A percentile compares a stretch with the other conserved stretches of the same genome.
Conservation (phyloP, 2,329 filamentous ascomycete genomes). For the Colletotrichum godetiae region DNA sequence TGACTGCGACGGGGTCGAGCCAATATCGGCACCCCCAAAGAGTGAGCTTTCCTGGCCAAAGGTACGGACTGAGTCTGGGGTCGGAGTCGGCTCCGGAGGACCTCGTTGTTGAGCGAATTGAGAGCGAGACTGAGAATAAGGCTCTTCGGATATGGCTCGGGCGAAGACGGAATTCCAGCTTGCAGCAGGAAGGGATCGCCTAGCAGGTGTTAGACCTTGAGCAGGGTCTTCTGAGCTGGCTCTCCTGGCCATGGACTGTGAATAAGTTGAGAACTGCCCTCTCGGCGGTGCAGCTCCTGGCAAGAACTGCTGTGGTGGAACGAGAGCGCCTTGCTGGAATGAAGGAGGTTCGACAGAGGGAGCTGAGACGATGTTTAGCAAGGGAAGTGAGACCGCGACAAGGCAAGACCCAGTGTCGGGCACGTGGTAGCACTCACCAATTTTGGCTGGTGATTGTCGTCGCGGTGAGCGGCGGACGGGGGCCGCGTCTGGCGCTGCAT, state of each 20-base stretch:
- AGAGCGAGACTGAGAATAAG: not conserved
- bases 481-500: not conserved
- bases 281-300: slow-evolving; percentile 15
- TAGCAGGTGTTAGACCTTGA: not conserved
- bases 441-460: not conserved
- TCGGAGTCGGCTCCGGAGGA: not conserved
- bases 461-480: not conserved
- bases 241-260: not conserved
- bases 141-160: slow-evolving; percentile 16
- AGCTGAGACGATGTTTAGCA: slow-evolving; percentile 11
- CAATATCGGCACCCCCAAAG: slow-evolving; percentile 20
- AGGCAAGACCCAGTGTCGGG: not conserved
- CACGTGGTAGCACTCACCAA: slow-evolving; percentile 20
- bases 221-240: not conserved
- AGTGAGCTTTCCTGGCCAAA: slow-evolving; percentile 35
- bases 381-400: slow-evolving; percentile 16
- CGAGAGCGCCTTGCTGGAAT: not conserved
- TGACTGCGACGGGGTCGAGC: slow-evolving; percentile 3
- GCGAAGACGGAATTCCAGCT: slow-evolving; percentile 12
- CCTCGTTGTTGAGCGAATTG: not conserved
- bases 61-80: slow-evolving; percentile 26
- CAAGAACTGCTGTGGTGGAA: slow-evolving; percentile 3
- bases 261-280: slow-evolving; percentile 1
- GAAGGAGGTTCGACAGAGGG: not conserved
- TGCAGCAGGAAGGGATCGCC: not conserved